Conservation (phyloP, 441 rosid genomes). For the Isatis lusitanica region DNA sequence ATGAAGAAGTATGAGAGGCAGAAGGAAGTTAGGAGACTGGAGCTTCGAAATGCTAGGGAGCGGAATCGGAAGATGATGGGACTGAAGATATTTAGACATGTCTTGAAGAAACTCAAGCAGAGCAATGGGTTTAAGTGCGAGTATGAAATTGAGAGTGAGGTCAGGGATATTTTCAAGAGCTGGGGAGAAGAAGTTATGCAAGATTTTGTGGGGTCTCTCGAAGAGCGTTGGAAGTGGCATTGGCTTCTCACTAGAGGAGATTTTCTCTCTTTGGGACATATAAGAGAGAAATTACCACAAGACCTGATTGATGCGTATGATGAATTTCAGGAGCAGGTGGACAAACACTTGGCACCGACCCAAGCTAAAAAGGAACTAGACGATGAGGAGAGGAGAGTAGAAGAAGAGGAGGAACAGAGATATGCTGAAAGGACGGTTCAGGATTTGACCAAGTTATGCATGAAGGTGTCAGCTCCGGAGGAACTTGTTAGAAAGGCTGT, state of each 20-base stretch:
- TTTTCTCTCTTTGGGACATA: conserved; percentile 72
- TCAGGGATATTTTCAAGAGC: conserved; percentile 51
- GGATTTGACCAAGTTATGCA: conserved; percentile 71
- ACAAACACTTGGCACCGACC: conserved; percentile 63
- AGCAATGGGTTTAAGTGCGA: conserved; percentile 54
- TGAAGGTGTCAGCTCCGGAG: conserved; percentile 80
- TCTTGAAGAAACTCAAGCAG: conserved; percentile 68
- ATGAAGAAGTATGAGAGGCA: conserved; percentile 82
- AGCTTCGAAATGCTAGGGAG: conserved; percentile 75
- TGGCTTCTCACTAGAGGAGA: conserved; percentile 70
- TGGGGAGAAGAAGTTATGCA: conserved; percentile 78
- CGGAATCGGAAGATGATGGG: conserved; percentile 75
- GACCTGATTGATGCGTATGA: conserved; percentile 76
- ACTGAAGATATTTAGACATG: conserved; percentile 64
- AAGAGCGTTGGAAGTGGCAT: conserved; percentile 78
- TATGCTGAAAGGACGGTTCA: conserved; percentile 67
- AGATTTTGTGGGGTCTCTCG: conserved; percentile 69
- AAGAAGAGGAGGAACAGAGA: conserved; percentile 61
- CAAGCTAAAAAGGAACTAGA: conserved; percentile 58
- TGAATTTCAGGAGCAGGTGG: conserved; percentile 72
- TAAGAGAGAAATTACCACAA: conserved; percentile 71
- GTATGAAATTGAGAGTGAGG: conserved; percentile 61
- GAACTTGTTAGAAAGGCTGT: conserved; percentile 76
- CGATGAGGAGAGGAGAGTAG: conserved; percentile 59
- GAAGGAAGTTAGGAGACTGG: conserved; percentile 71